phyloP scores from a whole-genome alignment of 2,329 filamentous ascomycete species.

The Mollisiaceae sp. region DNA sequence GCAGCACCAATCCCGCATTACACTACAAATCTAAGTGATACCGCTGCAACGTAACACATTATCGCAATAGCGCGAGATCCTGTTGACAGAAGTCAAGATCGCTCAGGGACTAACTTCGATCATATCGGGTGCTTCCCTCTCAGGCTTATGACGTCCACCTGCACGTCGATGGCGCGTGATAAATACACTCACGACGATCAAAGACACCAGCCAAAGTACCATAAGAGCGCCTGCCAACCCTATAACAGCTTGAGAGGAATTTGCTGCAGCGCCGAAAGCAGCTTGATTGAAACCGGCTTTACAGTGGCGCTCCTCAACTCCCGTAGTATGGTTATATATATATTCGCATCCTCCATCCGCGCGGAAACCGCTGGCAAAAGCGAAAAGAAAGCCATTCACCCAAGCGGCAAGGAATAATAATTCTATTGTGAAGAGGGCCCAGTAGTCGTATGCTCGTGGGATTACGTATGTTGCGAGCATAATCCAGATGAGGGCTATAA shows the following conservation, averaged over 20 bases:
- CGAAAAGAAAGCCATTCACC: neutral
- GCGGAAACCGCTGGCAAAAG: neutral
- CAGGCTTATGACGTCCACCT: too few species aligned
- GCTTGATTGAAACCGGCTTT: neutral
- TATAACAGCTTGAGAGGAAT: neutral
- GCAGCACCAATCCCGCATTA: too few species aligned
- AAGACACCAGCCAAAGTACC: neutral
- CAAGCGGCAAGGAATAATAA: neutral
- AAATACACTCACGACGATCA: neutral
- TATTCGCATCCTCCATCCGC: neutral
- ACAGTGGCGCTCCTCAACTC: neutral
- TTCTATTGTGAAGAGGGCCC: conserved; percentile 1
- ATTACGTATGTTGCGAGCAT: neutral
- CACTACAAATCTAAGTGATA: too few species aligned
- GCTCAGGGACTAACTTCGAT: too few species aligned
- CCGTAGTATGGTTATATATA: neutral
- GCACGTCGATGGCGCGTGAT: neutral
- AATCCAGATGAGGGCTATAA: neutral
- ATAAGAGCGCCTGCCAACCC: neutral
- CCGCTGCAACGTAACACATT: too few species aligned
- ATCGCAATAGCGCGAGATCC: too few species aligned
- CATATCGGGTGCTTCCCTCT: too few species aligned
- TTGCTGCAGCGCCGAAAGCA: neutral
- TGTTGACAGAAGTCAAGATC: too few species aligned
- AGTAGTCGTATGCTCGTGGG: conserved; percentile 1